Base-by-base conservation (phyloP, 345 rosid species). In the Citrus cavaleriei region DNA sequence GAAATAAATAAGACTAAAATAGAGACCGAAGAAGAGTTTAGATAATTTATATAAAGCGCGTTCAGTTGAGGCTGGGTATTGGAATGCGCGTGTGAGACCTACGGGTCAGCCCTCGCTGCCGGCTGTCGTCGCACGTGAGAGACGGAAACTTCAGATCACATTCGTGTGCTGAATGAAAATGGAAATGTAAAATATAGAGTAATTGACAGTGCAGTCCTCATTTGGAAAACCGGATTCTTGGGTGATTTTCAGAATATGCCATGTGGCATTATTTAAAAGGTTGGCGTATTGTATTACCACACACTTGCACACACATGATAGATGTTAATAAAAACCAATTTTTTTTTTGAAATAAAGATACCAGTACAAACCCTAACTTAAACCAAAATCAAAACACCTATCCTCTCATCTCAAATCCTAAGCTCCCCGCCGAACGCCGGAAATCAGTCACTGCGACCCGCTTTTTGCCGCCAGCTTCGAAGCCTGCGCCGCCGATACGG, bases 31-130 rank as follows among this genome's bases (percentile, higher is more conserved):
- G 63, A 25, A 28, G 2, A 25, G 51, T 18, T 18, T 24, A 69
- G 35, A 51, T 34, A 46, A 8, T 28, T 12, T 46, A 63, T 42
- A 63, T 21, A 46, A 2, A 42, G 30, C 37, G 14, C 4, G 18
- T 19, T 27, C 13, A 35, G 35, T 1, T 74, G 76, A 61, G 22
- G 40, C 27, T 1, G 13, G 13, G 68, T 58, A 14, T 21, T 65
- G 3, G 65, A 65, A 54, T 42, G 37, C 84, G 79, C 81, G 84
- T 83, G 81, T 68, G 61, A 80, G 79, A 37, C 32, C 13, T 46
- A 83, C 73, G 79, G 81, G 72, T 77, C 22, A 76, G 74, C 25
- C 18, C 21, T 51, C 57, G 19, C 27, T 12, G 51, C 51, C 51
- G 51, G 51, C 51, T 46, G 18, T 46, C 51, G 14, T 79, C 59